phyloP scores from a whole-genome alignment of 2,329 filamentous ascomycete genomes.

The Colletotrichum sansevieriae region DNA sequence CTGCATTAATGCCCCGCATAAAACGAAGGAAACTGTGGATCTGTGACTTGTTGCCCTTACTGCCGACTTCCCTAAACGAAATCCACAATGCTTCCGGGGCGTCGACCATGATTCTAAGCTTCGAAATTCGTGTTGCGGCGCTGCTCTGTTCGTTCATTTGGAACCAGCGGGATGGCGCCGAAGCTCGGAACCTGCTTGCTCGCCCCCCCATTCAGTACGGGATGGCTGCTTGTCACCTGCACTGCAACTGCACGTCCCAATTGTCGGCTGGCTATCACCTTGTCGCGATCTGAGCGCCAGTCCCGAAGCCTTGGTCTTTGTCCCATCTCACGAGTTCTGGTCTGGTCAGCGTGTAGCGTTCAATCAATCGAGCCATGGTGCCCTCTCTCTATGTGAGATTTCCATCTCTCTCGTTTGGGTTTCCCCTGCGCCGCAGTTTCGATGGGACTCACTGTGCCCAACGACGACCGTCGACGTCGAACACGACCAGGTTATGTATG shows the following conservation, averaged over 20 bases:
- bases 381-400: conserved; percentile 15
- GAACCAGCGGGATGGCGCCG: background rate
- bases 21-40: conserved; percentile 19
- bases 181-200: background rate
- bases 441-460: too few species aligned
- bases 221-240: background rate
- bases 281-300: conserved; percentile 29
- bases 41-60: conserved; percentile 13
- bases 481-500: too few species aligned
- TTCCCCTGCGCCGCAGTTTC: too few species aligned
- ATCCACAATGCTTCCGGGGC: background rate
- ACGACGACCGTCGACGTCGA: too few species aligned
- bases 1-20: conserved; percentile 20
- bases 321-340: conserved; percentile 13
- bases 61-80: too few species aligned
- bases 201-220: background rate
- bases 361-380: background rate
- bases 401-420: too few species aligned
- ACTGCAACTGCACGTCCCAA: conserved; percentile 9
- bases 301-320: conserved; percentile 36
- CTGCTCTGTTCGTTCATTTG: background rate
- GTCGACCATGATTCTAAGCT: too few species aligned
- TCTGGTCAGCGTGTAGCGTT: background rate
- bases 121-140: too few species aligned
- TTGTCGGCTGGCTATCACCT: background rate